Percentiles rank a stretch among this genome's conserved stretches.
These are phyloP conservation scores for Oropetium thomaeum DNA, from an alignment of 176 grass and related monocot species.

Conservation along the genomic window DNA sequence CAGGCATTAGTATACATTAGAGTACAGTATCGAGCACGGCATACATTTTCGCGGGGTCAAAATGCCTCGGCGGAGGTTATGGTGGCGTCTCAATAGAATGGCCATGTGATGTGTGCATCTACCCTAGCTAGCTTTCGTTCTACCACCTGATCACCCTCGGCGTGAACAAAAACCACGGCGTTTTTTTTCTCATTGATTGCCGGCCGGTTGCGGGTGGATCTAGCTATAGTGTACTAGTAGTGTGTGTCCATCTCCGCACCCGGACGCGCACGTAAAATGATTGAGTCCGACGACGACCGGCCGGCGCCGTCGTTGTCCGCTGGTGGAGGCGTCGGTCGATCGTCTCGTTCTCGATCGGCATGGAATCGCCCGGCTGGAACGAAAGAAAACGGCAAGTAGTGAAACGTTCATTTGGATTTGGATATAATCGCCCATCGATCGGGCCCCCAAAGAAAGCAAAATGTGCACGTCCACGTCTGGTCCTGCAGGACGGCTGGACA, in stretches of 20 bases:
- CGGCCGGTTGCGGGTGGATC: neutral
- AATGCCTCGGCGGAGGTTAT: too few relatives aligned
- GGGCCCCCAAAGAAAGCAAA: too few relatives aligned
- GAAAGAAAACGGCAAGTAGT: neutral
- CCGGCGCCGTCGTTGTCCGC: neutral
- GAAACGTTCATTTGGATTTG: neutral
- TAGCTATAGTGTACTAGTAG: neutral
- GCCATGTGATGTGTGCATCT: conserved; percentile 21
- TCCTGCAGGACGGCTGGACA: conserved; percentile 1
- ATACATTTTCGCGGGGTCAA: too few relatives aligned
- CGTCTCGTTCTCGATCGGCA: neutral
- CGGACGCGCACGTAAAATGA: neutral
- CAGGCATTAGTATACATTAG: neutral
- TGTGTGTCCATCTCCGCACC: neutral
- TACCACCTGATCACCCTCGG: neutral
- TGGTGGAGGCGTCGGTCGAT: too few relatives aligned
- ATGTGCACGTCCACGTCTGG: neutral
- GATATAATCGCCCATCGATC: too few relatives aligned
- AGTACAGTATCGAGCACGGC: neutral
- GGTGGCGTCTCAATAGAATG: conserved; percentile 1
- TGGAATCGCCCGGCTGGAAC: neutral
- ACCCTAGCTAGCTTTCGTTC: neutral
- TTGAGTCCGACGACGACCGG: neutral
- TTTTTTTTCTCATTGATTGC: conserved; percentile 15
- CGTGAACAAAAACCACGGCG: neutral